phyloP scores from a whole-genome alignment of 164 flowering plant species.

The Brasenia schreberi region DNA sequence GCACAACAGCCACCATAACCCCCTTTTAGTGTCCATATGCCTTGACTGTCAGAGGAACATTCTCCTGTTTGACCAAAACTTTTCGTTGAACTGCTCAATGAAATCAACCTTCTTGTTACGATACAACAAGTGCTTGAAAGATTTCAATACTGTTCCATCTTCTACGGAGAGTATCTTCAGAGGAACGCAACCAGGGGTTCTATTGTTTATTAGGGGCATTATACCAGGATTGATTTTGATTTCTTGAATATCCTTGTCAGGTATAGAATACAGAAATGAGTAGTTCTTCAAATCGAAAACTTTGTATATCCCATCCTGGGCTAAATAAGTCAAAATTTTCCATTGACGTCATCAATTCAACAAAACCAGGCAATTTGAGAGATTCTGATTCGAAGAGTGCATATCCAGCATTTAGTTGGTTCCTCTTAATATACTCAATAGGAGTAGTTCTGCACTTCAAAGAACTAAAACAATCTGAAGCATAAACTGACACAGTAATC shows the following conservation, averaged over 20 bases:
- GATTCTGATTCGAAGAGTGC: slow-evolving; percentile 96
- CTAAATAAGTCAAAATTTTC: slow-evolving; percentile 89
- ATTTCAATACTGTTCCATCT: slow-evolving; percentile 85
- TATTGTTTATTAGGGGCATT: slow-evolving; percentile 67
- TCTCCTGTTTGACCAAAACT: slow-evolving; percentile 26
- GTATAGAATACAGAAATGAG: slow-evolving; percentile 82
- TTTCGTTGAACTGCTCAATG: slow-evolving; percentile 26
- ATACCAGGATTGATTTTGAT: slow-evolving; percentile 97
- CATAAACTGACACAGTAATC: slow-evolving; percentile 98
- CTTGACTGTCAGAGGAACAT: slow-evolving; percentile 7
- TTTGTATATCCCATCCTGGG: slow-evolving; percentile 84
- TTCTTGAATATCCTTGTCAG: slow-evolving; percentile 87
- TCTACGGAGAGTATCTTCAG: slow-evolving; percentile 82
- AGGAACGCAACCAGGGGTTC: slow-evolving; percentile 55
- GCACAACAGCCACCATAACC: neutral
- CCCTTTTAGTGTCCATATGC: neutral
- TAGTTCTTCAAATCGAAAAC: slow-evolving; percentile 94
- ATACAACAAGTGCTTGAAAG: slow-evolving; percentile 74
- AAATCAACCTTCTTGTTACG: slow-evolving; percentile 82
- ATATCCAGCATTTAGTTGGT: slow-evolving; percentile 85
- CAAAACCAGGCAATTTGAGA: slow-evolving; percentile 96
- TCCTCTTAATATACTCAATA: slow-evolving; percentile 88
- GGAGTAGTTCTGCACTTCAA: slow-evolving; percentile 96
- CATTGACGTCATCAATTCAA: slow-evolving; percentile 99
- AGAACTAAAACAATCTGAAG: slow-evolving; percentile 97